phyloP scores from a whole-genome alignment of 352 stramenopile species.

The Globisporangium okanoganense region DNA sequence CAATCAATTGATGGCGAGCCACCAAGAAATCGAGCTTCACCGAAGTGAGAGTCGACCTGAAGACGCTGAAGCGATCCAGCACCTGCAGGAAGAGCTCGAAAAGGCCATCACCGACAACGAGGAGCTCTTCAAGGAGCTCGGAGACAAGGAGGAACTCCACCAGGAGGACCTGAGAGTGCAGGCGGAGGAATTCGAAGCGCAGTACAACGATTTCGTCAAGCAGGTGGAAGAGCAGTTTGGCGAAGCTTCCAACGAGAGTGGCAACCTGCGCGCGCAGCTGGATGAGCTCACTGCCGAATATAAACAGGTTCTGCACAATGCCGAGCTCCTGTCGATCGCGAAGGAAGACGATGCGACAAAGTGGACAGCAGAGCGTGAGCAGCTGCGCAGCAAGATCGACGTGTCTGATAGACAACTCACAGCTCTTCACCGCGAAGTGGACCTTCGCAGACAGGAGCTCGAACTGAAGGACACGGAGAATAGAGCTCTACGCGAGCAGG shows the following conservation, averaged over 20 bases:
- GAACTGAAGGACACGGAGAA: constrained; percentile 50
- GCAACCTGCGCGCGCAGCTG: constrained; percentile 45
- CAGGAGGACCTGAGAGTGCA: constrained; percentile 47
- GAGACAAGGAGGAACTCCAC: constrained; percentile 41
- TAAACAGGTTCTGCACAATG: constrained; percentile 32
- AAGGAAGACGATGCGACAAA: constrained; percentile 43
- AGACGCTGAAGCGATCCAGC: constrained; percentile 34
- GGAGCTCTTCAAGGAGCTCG: constrained; percentile 35
- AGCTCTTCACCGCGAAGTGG: constrained; percentile 43
- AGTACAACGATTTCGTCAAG: constrained; percentile 52
- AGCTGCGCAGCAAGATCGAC: constrained; percentile 34
- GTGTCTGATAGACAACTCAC: constrained; percentile 38
- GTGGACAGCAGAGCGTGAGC: constrained; percentile 47
- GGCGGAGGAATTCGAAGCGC: constrained; percentile 42
- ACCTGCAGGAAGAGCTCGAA: constrained; percentile 35
- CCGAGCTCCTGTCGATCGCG: constrained; percentile 21
- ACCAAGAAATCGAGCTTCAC: constrained; percentile 34
- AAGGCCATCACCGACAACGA: constrained; percentile 37
- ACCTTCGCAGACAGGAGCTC: constrained; percentile 47
- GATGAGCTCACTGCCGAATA: constrained; percentile 44
- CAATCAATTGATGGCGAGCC: constrained; percentile 35
- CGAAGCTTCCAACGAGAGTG: constrained; percentile 45
- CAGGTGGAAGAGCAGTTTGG: constrained; percentile 51
- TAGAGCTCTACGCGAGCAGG: constrained; percentile 41
- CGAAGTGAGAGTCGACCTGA: constrained; percentile 15